Percentiles rank a stretch among this genome's conserved stretches.
Conservation (phyloP, 805 yeast species). For the Yamadazyma nakazawae region DNA sequence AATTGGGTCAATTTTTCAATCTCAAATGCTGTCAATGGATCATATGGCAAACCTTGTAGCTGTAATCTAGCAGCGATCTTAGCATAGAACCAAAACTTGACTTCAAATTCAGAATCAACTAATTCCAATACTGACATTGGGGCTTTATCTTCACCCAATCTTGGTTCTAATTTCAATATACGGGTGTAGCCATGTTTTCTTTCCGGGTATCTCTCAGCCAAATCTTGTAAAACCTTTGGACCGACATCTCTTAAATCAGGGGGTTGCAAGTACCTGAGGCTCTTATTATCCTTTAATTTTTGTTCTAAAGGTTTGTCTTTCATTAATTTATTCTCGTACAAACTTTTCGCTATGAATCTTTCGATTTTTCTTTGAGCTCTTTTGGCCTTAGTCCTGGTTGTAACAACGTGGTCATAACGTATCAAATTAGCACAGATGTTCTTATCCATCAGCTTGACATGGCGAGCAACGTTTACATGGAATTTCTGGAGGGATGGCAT, state of each 20-base stretch:
- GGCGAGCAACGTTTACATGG: conserved; percentile 42
- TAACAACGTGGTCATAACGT: conserved; percentile 43
- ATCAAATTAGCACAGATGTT: conserved; percentile 41
- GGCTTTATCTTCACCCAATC: conserved; percentile 81
- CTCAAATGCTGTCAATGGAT: conserved; percentile 51
- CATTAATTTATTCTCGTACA: conserved; percentile 24
- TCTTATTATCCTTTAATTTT: conserved; percentile 15
- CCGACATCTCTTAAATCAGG: conserved; percentile 37
- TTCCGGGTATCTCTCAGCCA: conserved; percentile 58
- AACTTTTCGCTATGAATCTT: conserved; percentile 31
- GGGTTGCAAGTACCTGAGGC: conserved; percentile 45
- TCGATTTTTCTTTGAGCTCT: conserved; percentile 42
- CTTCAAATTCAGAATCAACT: conserved; percentile 64
- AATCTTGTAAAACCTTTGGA: conserved; percentile 64
- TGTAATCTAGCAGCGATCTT: conserved; percentile 79
- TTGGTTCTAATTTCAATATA: conserved; percentile 75
- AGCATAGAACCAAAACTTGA: conserved; percentile 76
- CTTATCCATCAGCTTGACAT: conserved; percentile 42
- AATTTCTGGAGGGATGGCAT: conserved; percentile 43
- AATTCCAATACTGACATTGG: conserved; percentile 86
- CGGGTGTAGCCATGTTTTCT: conserved; percentile 86
- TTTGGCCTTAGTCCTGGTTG: conserved; percentile 43
- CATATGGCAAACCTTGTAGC: conserved; percentile 53
- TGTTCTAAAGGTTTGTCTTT: conserved; percentile 13
- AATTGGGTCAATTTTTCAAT: conserved; percentile 47